A percentile compares a stretch with the other conserved stretches of the same genome.
These are phyloP conservation scores for Castanea mollissima DNA, from an alignment of 306 rosid species.

Conservation along the genomic window DNA sequence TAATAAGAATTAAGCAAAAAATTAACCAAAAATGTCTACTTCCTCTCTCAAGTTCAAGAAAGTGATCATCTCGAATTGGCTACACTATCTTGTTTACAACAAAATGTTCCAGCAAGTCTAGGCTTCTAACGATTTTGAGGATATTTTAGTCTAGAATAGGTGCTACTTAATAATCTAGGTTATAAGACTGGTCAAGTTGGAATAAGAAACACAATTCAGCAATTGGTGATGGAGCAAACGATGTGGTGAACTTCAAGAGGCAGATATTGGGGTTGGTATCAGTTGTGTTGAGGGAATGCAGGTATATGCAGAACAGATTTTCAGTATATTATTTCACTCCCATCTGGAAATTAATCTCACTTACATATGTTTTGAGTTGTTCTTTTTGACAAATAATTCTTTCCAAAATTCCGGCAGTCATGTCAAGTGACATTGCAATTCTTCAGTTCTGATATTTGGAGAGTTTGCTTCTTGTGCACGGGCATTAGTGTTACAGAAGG, in stretches of 20 bases:
- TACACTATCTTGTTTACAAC: not conserved
- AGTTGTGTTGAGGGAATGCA: constrained; percentile 99
- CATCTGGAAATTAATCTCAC: not conserved
- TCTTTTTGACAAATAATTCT: not conserved
- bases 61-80: too few species aligned
- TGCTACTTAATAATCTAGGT: constrained; percentile 47
- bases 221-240: constrained; percentile 97
- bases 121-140: not conserved
- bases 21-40: too few species aligned
- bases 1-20: too few species aligned
- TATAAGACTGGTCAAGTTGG: constrained; percentile 66
- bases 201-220: constrained; percentile 77
- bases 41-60: too few species aligned
- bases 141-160: not conserved
- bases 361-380: constrained; percentile 1
- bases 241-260: constrained; percentile 99
- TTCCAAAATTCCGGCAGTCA: constrained; percentile 63
- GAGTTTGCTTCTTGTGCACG: constrained; percentile 92
- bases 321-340: constrained; percentile 1
- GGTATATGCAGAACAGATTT: constrained; percentile 42
- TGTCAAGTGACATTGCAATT: constrained; percentile 89
- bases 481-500: constrained; percentile 99
- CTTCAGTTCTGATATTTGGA: constrained; percentile 44
- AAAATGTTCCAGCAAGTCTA: not conserved
- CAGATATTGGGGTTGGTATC: constrained; percentile 94